Percentiles rank a stretch among this genome's conserved stretches.
These are phyloP conservation scores for Dactylellina haptotyla DNA, from an alignment of 2,329 filamentous ascomycete genomes.

Conservation along the genomic window DNA sequence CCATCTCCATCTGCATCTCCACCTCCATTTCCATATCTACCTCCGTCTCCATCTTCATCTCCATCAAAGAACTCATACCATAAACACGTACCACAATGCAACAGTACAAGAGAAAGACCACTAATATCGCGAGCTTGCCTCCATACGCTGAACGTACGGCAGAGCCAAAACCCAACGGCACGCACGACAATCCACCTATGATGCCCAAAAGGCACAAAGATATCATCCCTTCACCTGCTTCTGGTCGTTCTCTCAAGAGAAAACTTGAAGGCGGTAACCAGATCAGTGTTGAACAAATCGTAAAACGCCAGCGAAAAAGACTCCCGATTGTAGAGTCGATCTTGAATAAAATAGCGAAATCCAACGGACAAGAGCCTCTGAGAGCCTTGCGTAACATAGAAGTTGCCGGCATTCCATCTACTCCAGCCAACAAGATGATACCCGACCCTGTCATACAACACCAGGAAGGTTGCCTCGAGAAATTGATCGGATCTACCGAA, in stretches of 20 bases:
- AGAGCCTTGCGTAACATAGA: neutral
- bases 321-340: neutral
- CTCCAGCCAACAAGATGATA: constrained; percentile 15
- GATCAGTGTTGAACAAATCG: neutral
- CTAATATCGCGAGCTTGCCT: constrained; percentile 12
- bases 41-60: neutral
- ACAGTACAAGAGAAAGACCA: constrained; percentile 1
- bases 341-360: neutral
- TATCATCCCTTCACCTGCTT: too few relatives aligned
- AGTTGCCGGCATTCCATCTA: neutral
- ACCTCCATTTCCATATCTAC: neutral
- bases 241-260: neutral
- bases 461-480: neutral
- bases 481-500: constrained; percentile 4
- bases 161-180: neutral
- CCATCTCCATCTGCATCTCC: constrained; percentile 1
- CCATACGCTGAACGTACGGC: neutral
- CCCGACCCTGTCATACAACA: neutral
- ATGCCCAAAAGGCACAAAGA: too few relatives aligned
- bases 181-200: too few relatives aligned
- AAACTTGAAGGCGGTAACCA: neutral
- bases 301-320: neutral
- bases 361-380: constrained; percentile 7
- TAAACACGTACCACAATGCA: neutral
- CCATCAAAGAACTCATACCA: too few relatives aligned